Conservation (phyloP, 75 land plant genomes). For the Picea sitchensis region DNA sequence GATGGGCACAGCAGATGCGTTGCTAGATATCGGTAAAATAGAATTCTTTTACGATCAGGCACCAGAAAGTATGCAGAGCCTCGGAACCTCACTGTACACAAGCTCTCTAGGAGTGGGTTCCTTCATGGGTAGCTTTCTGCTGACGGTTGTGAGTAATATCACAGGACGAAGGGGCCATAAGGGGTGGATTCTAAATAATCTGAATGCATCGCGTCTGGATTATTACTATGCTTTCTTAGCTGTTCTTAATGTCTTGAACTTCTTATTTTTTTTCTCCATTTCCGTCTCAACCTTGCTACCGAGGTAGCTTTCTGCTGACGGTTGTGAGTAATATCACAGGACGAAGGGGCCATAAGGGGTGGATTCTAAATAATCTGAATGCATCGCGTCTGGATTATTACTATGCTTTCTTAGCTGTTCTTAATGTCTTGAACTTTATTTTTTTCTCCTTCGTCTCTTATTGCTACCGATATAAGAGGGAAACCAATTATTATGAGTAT, state of each 20-base stretch:
- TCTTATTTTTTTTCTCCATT: constrained; percentile 43
- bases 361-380: too few relatives aligned
- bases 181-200: constrained; percentile 74
- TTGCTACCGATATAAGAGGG: too few relatives aligned
- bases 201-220: constrained; percentile 70
- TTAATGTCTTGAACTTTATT: too few relatives aligned
- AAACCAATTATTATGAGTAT: too few relatives aligned
- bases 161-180: constrained; percentile 35
- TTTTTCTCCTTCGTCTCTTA: too few relatives aligned
- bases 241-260: constrained; percentile 37
- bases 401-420: too few relatives aligned
- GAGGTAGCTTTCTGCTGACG: too few relatives aligned
- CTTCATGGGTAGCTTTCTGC: constrained; percentile 77
- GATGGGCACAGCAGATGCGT: constrained; percentile 67
- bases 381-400: too few relatives aligned
- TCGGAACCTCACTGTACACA: constrained; percentile 78
- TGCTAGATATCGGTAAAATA: constrained; percentile 63
- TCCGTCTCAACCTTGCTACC: too few relatives aligned
- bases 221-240: constrained; percentile 72
- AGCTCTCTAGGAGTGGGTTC: constrained; percentile 80
- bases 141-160: constrained; percentile 57
- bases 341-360: too few relatives aligned
- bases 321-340: too few relatives aligned
- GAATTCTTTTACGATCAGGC: constrained; percentile 92
- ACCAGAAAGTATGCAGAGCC: constrained; percentile 82